Conservation (phyloP, 2,329 filamentous ascomycete species). For the Nigrospora osmanthi region DNA sequence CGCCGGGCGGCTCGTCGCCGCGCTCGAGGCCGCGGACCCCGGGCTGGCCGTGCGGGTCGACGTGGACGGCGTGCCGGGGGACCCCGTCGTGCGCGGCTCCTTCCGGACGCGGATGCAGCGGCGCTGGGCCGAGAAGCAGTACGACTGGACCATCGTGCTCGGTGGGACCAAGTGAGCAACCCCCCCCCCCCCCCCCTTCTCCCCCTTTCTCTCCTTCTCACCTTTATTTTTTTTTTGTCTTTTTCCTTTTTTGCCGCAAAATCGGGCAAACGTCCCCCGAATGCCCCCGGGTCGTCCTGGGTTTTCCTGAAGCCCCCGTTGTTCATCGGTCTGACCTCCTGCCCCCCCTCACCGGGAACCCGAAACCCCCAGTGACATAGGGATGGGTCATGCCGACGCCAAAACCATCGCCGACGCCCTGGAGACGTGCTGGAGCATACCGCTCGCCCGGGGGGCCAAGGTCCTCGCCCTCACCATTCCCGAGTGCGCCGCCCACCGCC, state of each 20-base stretch:
- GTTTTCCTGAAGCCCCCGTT: too few relatives aligned
- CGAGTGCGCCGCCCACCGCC: conserved; percentile 30
- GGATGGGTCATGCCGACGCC: conserved; percentile 23
- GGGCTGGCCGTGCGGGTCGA: conserved; percentile 29
- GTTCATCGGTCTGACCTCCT: too few relatives aligned
- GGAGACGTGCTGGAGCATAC: conserved; percentile 39
- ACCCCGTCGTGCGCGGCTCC: conserved; percentile 30
- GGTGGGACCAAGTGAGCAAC: conserved; percentile 52
- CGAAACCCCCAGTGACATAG: conserved; percentile 37
- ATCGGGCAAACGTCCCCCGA: too few relatives aligned
- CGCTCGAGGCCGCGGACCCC: conserved; percentile 37
- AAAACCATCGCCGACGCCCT: conserved; percentile 41
- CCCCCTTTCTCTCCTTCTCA: too few relatives aligned
- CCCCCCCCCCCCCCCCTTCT: not conserved
- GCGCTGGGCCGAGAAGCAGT: conserved; percentile 21
- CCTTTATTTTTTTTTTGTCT: too few relatives aligned
- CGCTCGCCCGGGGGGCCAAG: conserved; percentile 39
- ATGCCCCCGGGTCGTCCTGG: too few relatives aligned
- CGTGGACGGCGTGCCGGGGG: conserved; percentile 43
- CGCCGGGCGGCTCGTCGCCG: conserved; percentile 34
- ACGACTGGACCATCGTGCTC: conserved; percentile 56
- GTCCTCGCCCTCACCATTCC: conserved; percentile 58
- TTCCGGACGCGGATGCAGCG: conserved; percentile 21
- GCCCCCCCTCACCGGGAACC: not conserved
- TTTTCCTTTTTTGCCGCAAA: too few relatives aligned